Percentiles rank a stretch among this genome's conserved stretches.
Evolutionary conservation across 2,329 filamentous ascomycete genomes (phyloP).

Genomic region (Fusarium mangiferae): DNA sequence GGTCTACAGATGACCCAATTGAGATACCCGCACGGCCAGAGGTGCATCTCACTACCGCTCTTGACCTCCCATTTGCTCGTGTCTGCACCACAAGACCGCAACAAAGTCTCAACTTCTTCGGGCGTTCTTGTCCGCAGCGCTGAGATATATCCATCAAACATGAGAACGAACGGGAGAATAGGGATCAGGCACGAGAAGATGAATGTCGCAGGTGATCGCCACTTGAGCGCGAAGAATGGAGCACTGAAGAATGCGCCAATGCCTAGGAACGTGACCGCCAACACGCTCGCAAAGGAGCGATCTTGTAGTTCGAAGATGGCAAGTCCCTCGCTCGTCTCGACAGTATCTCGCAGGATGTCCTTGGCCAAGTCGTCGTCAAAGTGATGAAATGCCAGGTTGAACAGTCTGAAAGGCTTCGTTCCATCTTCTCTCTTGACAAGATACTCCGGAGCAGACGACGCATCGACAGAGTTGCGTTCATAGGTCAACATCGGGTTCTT

Average conservation of each 20-base stretch:
- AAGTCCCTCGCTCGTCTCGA: slow-evolving; percentile 73
- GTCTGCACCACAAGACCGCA: slow-evolving; percentile 62
- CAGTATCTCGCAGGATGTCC: slow-evolving; percentile 70
- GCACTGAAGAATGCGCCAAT: slow-evolving; percentile 62
- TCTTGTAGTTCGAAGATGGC: slow-evolving; percentile 82
- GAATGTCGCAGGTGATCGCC: slow-evolving; percentile 63
- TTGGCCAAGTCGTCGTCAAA: slow-evolving; percentile 72
- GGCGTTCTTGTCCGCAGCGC: slow-evolving; percentile 73
- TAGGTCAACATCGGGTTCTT: slow-evolving; percentile 68
- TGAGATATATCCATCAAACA: slow-evolving; percentile 76
- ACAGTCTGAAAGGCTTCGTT: slow-evolving; percentile 72
- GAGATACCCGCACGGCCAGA: slow-evolving; percentile 63
- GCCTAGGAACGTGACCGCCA: slow-evolving; percentile 64
- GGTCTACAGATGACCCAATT: slow-evolving; percentile 64
- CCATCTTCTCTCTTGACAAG: slow-evolving; percentile 54
- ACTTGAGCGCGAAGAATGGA: slow-evolving; percentile 64
- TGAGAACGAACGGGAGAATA: slow-evolving; percentile 72
- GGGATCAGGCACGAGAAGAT: slow-evolving; percentile 75
- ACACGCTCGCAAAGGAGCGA: slow-evolving; percentile 64
- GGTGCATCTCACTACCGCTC: slow-evolving; percentile 58
- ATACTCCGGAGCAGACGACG: slow-evolving; percentile 65
- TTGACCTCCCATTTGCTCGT: slow-evolving; percentile 59
- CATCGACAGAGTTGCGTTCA: slow-evolving; percentile 71
- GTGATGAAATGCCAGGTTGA: slow-evolving; percentile 81
- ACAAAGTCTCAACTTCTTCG: slow-evolving; percentile 69